Base-by-base conservation (phyloP, 352 stramenopile genomes). In the Saprolegnia diclina region DNA sequence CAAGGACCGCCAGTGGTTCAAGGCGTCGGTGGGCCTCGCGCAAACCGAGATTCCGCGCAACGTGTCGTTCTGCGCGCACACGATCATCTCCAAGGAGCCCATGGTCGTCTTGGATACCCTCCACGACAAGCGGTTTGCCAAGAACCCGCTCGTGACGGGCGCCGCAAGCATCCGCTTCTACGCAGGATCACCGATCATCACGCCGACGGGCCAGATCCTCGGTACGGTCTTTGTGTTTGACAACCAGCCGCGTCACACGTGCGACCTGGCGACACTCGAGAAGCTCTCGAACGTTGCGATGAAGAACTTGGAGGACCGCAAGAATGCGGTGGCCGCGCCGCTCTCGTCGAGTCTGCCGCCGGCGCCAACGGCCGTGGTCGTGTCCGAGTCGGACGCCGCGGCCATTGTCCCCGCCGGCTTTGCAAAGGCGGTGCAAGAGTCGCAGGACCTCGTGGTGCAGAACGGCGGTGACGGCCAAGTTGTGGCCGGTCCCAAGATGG, bases 291-390 rank as follows among this genome's bases (percentile, higher is more conserved):
- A 94, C 65, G 86, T 94, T 32, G 86, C 86, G 26, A 94, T 94
- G 86, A 94, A 94, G 73, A 92, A 94, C 71, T 65, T 94, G 40
- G 86, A 94, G 67, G 86, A 94, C 76, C 86, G 86, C n/a, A 94
- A 94, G 79, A 94, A 92, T 66, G 86, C 83, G 9, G 77, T 92
- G 32, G 80, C 81, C 5, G 76, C 84, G 10, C 86, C 86, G 26
- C 64, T 92, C 44, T 79, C 89, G 22, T 78, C 78, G 40, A 76
- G 74, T 3, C 77, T 80, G 42, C 11, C 29, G 45, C 61, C 61
- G 18, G 11, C 76, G 78, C 1, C 83, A 46, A 73, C 81, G 69
- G 10, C 73, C 77, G 22, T 76, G 72, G 53, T 71, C 67, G 56
- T 54, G 74, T 22, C 76, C 77, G 19, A 77, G 76, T 24, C 48